A percentile compares a stretch with the other conserved stretches of the same genome.
Conservation (phyloP, 768 basidiomycete genomes). For the Mycena metata region DNA sequence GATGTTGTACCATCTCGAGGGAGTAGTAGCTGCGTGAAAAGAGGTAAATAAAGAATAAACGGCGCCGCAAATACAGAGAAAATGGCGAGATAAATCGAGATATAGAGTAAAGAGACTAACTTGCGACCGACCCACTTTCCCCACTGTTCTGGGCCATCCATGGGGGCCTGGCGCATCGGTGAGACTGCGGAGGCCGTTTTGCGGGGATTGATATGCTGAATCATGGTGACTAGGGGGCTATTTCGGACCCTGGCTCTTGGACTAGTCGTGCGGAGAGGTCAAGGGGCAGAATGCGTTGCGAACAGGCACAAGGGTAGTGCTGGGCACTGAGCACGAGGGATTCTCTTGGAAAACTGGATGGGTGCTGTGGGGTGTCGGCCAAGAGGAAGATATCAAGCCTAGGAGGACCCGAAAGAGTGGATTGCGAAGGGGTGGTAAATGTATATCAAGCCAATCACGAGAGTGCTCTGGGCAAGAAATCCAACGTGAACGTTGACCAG, state of each 20-base stretch:
- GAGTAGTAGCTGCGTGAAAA: slow-evolving; percentile 74
- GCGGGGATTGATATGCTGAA: slow-evolving; percentile 71
- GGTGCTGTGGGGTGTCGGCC: slow-evolving; percentile 4
- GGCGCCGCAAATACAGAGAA: slow-evolving; percentile 6
- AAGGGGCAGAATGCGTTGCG: neutral
- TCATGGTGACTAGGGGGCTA: slow-evolving; percentile 59
- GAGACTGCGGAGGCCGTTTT: slow-evolving; percentile 48
- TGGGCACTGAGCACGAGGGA: neutral
- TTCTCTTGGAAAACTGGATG: slow-evolving; percentile 19
- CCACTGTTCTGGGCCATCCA: slow-evolving; percentile 71
- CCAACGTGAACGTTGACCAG: neutral
- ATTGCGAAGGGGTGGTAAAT: slow-evolving; percentile 47
- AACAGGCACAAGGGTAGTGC: neutral
- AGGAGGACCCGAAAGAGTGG: slow-evolving; percentile 59
- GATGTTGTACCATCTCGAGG: slow-evolving; percentile 89
- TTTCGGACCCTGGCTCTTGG: too few relatives aligned
- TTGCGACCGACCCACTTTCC: slow-evolving; percentile 77
- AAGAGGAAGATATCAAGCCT: slow-evolving; percentile 42
- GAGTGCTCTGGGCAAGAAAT: neutral
- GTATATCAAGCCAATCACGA: slow-evolving; percentile 40
- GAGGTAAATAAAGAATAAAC: slow-evolving; percentile 35
- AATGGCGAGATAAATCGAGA: slow-evolving; percentile 2
- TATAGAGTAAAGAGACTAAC: slow-evolving; percentile 53
- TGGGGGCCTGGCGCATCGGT: slow-evolving; percentile 48
- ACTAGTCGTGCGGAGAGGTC: too few relatives aligned